A percentile compares a stretch with the other conserved stretches of the same genome.
phyloP scores from a whole-genome alignment of 495 filamentous ascomycete species.

The Daldinia bambusicola region DNA sequence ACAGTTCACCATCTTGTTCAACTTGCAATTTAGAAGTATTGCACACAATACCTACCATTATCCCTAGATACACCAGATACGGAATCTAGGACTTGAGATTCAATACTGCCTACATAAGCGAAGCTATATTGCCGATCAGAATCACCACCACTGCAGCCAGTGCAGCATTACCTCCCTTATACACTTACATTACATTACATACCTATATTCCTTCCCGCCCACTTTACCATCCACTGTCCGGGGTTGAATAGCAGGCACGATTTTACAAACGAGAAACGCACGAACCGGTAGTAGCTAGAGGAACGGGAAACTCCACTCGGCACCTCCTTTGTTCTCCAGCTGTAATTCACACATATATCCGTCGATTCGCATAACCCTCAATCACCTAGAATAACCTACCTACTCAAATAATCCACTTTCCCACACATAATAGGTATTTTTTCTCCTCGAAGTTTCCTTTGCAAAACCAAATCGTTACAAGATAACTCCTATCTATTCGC shows the following conservation, averaged over 20 bases:
- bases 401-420: conserved; percentile 10
- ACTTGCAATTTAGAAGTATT: conserved; percentile 4
- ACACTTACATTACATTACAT: not conserved
- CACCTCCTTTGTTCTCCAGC: conserved; percentile 18
- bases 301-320: conserved; percentile 5
- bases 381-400: no score
- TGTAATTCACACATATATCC: conserved; percentile 4
- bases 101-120: conserved; percentile 6
- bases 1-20: not conserved
- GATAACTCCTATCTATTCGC: not conserved
- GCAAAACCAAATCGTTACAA: conserved; percentile 15
- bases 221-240: conserved; percentile 15
- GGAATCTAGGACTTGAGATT: conserved; percentile 18
- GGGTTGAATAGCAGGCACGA: conserved; percentile 23
- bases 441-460: not conserved
- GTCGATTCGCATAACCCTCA: conserved; percentile 11
- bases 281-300: conserved; percentile 1
- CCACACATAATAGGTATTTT: conserved; percentile 5
- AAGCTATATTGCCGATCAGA: conserved; percentile 33
- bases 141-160: no score
- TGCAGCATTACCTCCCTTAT: no score
- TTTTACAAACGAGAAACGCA: no score
- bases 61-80: conserved; percentile 7
- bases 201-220: conserved; percentile 28
- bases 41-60: not conserved